Conservation (phyloP, 352 stramenopile species). For the Globisporangium camurandrum region DNA sequence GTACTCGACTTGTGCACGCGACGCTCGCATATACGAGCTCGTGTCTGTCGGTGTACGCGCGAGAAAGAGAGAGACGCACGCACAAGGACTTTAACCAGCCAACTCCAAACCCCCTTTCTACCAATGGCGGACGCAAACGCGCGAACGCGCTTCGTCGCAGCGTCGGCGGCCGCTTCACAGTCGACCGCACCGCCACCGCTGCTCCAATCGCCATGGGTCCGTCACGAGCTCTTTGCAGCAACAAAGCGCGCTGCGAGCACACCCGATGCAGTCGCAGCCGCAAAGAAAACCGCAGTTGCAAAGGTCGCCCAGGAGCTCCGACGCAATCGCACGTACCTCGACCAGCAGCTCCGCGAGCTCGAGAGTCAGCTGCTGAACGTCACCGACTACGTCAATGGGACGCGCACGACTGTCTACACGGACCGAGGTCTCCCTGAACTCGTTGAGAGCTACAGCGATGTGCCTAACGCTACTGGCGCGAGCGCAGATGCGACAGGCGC, state of each 20-base stretch:
- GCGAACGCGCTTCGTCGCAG: background rate
- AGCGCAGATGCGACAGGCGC: background rate
- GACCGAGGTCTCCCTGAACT: constrained; percentile 8
- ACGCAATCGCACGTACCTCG: constrained; percentile 40
- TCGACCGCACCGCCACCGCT: constrained; percentile 11
- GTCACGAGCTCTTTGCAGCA: constrained; percentile 52
- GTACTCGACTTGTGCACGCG: no score
- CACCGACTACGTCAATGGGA: constrained; percentile 49
- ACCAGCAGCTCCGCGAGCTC: constrained; percentile 53
- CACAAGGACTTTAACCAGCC: no score
- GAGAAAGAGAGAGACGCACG: background rate
- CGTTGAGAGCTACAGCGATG: constrained; percentile 1
- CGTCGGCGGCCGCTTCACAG: background rate
- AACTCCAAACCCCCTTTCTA: no score
- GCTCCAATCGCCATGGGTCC: constrained; percentile 50
- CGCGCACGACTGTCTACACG: constrained; percentile 32
- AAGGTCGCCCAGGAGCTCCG: constrained; percentile 62
- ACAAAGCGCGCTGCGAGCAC: constrained; percentile 51
- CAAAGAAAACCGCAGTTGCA: constrained; percentile 43
- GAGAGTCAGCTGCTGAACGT: constrained; percentile 54
- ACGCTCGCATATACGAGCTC: no score
- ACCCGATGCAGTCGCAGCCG: constrained; percentile 28
- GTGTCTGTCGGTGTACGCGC: background rate
- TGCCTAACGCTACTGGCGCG: background rate
- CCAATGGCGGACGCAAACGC: constrained; percentile 6